Evolutionary conservation across 2,329 filamentous ascomycete genomes (phyloP), one percentile per base, ranked within the genome.

Genomic region (Colletotrichum filicis): DNA sequence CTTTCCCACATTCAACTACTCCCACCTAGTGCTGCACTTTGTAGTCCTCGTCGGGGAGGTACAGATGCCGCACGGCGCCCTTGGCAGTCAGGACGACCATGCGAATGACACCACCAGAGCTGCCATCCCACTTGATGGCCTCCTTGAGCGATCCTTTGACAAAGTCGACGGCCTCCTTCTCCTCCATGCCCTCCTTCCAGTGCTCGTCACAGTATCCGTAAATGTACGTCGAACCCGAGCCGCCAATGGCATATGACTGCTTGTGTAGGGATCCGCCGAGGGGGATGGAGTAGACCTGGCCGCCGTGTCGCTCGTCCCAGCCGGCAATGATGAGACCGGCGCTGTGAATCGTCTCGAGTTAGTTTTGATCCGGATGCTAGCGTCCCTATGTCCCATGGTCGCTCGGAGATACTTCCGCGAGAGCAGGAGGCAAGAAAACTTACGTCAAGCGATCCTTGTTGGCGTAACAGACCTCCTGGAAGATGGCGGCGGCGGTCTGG

Each of bases 51-150:
- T 99, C 96, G 56, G 97, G 97, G 80, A 99, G 89, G 84, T 98
- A 99, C 82, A 99, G 85, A 87, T 98, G 97, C 85, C 97, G 91
- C 85, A 97, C 92, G 7, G 96, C 95, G 46, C 97, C 97, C 81
- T 93, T 91, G 79, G 92, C 92, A 75, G 96, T 99, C 84, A 99
- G 86, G 73, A 99, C 97, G 75, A 98, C 96, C 94, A 99, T 95
- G 78, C 97, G 92, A 80, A 99, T 99, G 74, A 99, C 97, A 86
- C 97, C 97, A 77, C 97, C 97, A 3, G 97, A 98, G 87, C 95
- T 98, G 76, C 97, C 97, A 82, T 99, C 97, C 97, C 97, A 99
- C 86, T 98, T 98, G 89, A 99, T 98, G 19, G 97, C 97, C 88
- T 99, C 96, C 80, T 91, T 88, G 81, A 99, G 87, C 37, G 97